Evolutionary conservation across 805 yeast genomes (phyloP).

Genomic region (Sugiyamaella mastotermitis): DNA sequence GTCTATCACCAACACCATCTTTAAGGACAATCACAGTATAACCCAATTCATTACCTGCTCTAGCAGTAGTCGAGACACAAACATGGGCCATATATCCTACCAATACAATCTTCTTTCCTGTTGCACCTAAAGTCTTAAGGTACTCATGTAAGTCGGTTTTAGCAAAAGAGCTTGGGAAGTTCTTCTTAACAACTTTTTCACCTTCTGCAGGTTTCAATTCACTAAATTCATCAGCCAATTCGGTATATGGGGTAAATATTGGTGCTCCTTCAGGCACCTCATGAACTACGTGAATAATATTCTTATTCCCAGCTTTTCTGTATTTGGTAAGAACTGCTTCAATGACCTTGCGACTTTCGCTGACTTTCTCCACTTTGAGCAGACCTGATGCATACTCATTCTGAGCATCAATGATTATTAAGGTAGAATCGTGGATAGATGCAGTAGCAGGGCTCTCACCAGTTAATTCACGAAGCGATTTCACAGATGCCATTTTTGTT

Average conservation of each 20-base stretch:
- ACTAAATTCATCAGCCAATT: background rate
- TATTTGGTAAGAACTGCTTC: constrained; percentile 6
- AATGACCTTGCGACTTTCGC: background rate
- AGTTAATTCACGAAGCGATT: background rate
- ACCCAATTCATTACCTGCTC: background rate
- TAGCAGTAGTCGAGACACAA: constrained; percentile 4
- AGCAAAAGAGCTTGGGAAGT: constrained; percentile 1
- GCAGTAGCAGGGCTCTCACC: background rate
- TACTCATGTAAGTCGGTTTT: background rate
- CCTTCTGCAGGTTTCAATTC: constrained; percentile 1
- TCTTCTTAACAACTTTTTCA: constrained; percentile 1
- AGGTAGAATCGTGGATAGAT: background rate
- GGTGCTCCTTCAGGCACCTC: constrained; percentile 4
- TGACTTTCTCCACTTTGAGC: background rate
- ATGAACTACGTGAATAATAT: constrained; percentile 4
- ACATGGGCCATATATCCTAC: constrained; percentile 5
- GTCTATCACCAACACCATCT: constrained; percentile 4
- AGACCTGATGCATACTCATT: constrained; percentile 2
- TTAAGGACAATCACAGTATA: constrained; percentile 1
- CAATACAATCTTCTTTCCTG: background rate
- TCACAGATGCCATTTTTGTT: too few species aligned
- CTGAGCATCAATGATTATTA: constrained; percentile 3
- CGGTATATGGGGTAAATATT: constrained; percentile 2
- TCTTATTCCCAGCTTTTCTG: constrained; percentile 8
- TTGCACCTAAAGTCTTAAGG: background rate